Conservation (phyloP, 208 protist species). For the Naegleria lovaniensis region DNA sequence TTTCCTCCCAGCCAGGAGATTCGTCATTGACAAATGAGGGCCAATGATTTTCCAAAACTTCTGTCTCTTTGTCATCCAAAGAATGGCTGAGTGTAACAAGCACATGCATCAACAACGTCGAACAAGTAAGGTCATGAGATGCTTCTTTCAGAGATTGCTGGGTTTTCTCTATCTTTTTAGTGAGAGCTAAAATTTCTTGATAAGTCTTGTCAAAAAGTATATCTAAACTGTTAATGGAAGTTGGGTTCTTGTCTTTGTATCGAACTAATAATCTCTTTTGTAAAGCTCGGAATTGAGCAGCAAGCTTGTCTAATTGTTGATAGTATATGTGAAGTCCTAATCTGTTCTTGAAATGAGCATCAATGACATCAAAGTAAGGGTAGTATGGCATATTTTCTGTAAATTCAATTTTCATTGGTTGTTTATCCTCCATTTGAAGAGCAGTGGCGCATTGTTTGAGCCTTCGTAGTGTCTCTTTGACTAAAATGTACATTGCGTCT, state of each 20-base stretch:
- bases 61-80: constrained; percentile 39
- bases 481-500: constrained; percentile 72
- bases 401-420: constrained; percentile 44
- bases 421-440: not conserved
- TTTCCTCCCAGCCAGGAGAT: constrained; percentile 76
- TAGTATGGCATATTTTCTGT: constrained; percentile 67
- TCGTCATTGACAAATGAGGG: constrained; percentile 48
- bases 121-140: constrained; percentile 60
- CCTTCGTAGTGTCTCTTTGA: constrained; percentile 59
- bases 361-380: constrained; percentile 63
- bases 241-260: constrained; percentile 76
- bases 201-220: constrained; percentile 71
- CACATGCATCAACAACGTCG: constrained; percentile 64
- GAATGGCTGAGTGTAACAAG: constrained; percentile 46
- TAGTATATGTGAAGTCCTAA: not conserved
- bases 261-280: constrained; percentile 78
- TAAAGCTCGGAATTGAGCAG: constrained; percentile 55
- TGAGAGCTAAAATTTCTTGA: constrained; percentile 49
- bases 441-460: constrained; percentile 36
- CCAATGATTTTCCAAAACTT: constrained; percentile 47
- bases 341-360: constrained; percentile 64
- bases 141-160: constrained; percentile 52
- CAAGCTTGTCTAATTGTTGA: constrained; percentile 27
- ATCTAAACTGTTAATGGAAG: constrained; percentile 58
- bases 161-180: constrained; percentile 46